Percentiles rank a stretch among this genome's conserved stretches.
Evolutionary conservation across 139 green algal genomes (phyloP).

Genomic region (Coccomyxa sp.): DNA sequence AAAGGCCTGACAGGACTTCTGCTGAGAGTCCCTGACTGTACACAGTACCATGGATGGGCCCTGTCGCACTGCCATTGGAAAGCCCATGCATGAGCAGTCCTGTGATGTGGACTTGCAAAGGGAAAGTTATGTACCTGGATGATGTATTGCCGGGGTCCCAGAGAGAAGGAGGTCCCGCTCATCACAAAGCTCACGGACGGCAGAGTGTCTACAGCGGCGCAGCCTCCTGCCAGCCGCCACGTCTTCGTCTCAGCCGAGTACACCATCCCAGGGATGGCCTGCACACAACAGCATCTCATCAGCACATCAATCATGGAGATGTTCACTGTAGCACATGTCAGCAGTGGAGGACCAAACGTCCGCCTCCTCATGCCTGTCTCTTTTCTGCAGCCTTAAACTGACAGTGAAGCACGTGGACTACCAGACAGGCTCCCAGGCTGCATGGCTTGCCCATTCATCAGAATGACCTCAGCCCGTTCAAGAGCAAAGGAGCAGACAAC

Average conservation of each 20-base stretch:
- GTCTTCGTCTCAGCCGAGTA: neutral
- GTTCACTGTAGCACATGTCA: neutral
- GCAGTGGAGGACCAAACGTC: neutral
- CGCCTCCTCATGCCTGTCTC: neutral
- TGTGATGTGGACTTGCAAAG: too few relatives aligned
- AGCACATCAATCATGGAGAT: neutral
- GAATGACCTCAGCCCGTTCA: too few relatives aligned
- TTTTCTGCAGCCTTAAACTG: neutral
- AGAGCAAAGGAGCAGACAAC: too few relatives aligned
- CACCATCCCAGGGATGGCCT: neutral
- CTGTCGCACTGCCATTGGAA: too few relatives aligned
- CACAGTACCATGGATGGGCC: too few relatives aligned
- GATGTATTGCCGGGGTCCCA: neutral
- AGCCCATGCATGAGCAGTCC: too few relatives aligned
- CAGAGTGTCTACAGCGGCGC: neutral
- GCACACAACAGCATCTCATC: neutral
- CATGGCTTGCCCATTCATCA: too few relatives aligned
- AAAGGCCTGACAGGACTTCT: too few relatives aligned
- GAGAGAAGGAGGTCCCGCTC: neutral
- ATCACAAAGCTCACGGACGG: neutral
- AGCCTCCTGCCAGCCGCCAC: neutral
- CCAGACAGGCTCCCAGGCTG: too few relatives aligned
- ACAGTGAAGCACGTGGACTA: too few relatives aligned
- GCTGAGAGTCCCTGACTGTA: too few relatives aligned
- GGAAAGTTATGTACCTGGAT: neutral